phyloP scores from a whole-genome alignment of 2,329 filamentous ascomycete species.

The Pseudogymnoascus sp. region DNA sequence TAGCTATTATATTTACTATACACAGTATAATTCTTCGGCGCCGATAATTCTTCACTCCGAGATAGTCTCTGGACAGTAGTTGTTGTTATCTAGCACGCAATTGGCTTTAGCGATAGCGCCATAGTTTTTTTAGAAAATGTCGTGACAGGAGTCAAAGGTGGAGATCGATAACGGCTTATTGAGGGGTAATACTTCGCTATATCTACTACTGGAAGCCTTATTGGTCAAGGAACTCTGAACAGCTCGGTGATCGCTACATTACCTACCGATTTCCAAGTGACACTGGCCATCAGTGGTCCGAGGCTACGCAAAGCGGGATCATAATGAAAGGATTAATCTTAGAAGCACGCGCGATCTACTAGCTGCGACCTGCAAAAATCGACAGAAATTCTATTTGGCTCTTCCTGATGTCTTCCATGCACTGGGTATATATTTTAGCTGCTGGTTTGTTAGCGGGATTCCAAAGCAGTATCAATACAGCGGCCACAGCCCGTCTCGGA shows the following conservation, averaged over 20 bases:
- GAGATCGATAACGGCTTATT: background rate
- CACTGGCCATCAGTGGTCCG: background rate
- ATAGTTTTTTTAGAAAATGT: background rate
- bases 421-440: too few species aligned
- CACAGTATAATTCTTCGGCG: background rate
- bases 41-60: background rate
- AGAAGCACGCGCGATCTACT: background rate
- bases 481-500: slow-evolving; percentile 11
- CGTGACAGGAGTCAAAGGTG: background rate
- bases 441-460: too few species aligned
- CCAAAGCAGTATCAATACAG: background rate
- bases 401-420: background rate
- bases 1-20: background rate
- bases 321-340: background rate
- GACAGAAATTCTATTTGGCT: background rate
- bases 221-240: background rate
- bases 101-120: background rate
- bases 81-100: background rate
- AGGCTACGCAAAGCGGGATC: background rate
- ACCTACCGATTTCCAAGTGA: background rate
- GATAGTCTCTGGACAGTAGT: background rate
- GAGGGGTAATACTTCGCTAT: background rate
- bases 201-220: background rate
- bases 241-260: background rate
- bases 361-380: background rate